Evolutionary conservation across 2,329 filamentous ascomycete genomes (phyloP).

Genomic region (Calonectria hongkongensis): DNA sequence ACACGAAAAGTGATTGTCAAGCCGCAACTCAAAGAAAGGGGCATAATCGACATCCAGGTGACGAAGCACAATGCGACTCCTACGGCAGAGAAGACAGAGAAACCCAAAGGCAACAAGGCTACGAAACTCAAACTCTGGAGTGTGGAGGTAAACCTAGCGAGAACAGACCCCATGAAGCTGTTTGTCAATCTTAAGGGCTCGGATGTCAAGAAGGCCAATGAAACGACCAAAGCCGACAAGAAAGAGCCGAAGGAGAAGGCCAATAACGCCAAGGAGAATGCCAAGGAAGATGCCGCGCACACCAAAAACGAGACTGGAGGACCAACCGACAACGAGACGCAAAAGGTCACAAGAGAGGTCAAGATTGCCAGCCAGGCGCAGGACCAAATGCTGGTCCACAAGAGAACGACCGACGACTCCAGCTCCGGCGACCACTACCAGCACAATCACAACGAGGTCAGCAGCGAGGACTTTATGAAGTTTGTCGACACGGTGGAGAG

Average conservation of each 20-base stretch:
- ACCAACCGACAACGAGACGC: neutral
- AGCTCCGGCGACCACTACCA: neutral
- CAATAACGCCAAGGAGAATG: neutral
- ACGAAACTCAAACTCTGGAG: neutral
- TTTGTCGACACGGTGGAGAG: slow-evolving; percentile 11
- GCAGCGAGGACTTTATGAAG: neutral
- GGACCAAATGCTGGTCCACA: neutral
- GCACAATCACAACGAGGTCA: neutral
- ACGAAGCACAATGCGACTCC: neutral
- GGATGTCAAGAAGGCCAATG: no score
- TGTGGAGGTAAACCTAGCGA: neutral
- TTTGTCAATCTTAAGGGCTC: no score
- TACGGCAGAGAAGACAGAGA: neutral
- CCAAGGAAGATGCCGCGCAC: neutral
- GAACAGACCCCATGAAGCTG: no score
- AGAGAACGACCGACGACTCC: neutral
- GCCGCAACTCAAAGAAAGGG: neutral
- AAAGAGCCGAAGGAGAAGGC: neutral
- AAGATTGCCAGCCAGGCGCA: neutral
- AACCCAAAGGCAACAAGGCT: neutral
- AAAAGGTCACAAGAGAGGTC: neutral
- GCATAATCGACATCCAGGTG: neutral
- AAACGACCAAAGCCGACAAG: no score
- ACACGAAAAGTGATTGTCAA: slow-evolving; percentile 1
- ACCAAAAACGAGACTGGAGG: neutral